Evolutionary conservation across 176 grass and related monocot genomes (phyloP), one percentile per base, ranked within the genome.

Genomic region (Carex pumila): DNA sequence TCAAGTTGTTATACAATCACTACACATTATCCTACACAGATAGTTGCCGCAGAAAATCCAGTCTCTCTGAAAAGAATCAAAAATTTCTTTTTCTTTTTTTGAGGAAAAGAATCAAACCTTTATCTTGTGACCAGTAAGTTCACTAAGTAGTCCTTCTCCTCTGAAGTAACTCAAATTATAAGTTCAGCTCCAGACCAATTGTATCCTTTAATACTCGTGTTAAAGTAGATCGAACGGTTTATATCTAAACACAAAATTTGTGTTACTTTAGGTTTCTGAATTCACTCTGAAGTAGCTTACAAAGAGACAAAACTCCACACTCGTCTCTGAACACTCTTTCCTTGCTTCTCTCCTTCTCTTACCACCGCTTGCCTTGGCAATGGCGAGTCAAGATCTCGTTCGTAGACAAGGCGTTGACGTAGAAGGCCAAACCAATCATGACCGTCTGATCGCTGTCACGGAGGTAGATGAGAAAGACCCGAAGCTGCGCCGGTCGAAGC

Each of bases 381-480:
- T 85, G 87, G 50, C 53, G 43, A 80, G 45, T 65, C 60, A 64
- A 71, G 82, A 71, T 36, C 78, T 54, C 17, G 61, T 75, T 82
- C 65, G 59, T 68, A 81, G 62, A 81, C 53, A 69, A 65, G 59
- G 14, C 21, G 81, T 62, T 45, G 94, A 87, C 66, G 94, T 92
- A 25, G 91, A 94, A 80, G 87, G 89, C 13, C 90, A 87, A 11
- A 65, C 7, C 43, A 47, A 73, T 2, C 54, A 45, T 49, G 13
- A 21, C 22, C 29, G 19, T 22, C 22, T 74, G 0, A 69, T 10
- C 14, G 2, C 39, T 3, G 73, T 65, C 17, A 84, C 13, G 13
- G 21, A 47, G 4, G 76, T 15, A 9, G 83, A 53, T 7, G 66
- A 7, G 34, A 30, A 72, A 17, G 69, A 43, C 21, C 87, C 88